Evolutionary conservation across 192 early-diverging fungal species (phyloP), one percentile per base, ranked within the genome.

Genomic region (Pilaira anomala): DNA sequence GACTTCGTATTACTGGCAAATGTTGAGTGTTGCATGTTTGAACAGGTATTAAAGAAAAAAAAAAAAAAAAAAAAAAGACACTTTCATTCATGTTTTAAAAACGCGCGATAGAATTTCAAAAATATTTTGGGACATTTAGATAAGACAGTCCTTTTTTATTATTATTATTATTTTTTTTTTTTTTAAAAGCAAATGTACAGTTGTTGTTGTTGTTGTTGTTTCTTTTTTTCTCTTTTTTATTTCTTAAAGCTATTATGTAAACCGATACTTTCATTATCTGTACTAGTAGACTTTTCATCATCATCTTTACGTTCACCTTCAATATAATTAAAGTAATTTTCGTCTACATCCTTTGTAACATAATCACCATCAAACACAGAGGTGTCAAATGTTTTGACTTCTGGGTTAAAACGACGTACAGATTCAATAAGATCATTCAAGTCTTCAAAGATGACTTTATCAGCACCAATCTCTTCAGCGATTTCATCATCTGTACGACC

Each of bases 301-400:
- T 72, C 75, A 8, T 56, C 68, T 52, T 87, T 84, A 28, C 88
- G 71, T 25, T 62, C 36, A 45, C 55, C 63, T 67, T 84, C 85
- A 21, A 90, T 69, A 50, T 76, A 66, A 3, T 62, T 58, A 62
- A 94, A 66, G 65, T 94, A 94, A 54, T 83, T 84, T 21, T 77
- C 54, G 21, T 85, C 81, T 14, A 94, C 79, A 57, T 80, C 82
- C 55, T 89, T 92, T 7, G 96, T 94, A 24, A 99, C 82, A 75
- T 99, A 99, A 48, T 83, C 73, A 46, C 95, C 94, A 62, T 93
- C 93, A 75, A 99, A 99, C 7, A 99, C 96, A 13, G 98, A 98
- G 11, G 92, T 86, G 76, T 99, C 98, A 85, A 98, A 99, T 14
- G 69, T 56, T 26, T 76, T 78, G 51, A 99, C 92, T 13, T 62